phyloP scores from a whole-genome alignment of 208 protist species.

The Strigomonas culicis region DNA sequence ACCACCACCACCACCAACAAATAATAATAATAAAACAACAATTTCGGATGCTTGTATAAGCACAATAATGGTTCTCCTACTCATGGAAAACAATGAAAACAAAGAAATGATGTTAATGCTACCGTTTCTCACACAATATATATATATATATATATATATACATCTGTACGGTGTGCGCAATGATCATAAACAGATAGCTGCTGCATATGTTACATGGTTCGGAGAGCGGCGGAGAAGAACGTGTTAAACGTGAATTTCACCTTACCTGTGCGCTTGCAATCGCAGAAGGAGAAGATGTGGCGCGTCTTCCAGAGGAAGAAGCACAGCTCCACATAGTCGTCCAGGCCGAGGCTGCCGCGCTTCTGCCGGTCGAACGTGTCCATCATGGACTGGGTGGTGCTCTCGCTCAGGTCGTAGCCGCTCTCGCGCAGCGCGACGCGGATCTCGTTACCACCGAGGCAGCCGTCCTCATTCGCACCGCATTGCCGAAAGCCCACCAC shows the following conservation, averaged over 20 bases:
- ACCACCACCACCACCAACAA: too few species aligned
- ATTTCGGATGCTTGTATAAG: too few species aligned
- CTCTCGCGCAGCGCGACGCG: constrained; percentile 33
- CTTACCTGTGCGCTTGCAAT: constrained; percentile 33
- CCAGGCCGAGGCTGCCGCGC: constrained; percentile 54
- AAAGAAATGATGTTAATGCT: neutral
- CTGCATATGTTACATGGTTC: constrained; percentile 22
- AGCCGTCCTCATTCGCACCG: constrained; percentile 34
- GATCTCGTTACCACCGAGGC: constrained; percentile 48
- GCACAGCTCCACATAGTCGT: constrained; percentile 77
- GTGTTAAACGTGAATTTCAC: constrained; percentile 60
- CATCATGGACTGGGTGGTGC: constrained; percentile 69
- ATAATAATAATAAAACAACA: too few species aligned
- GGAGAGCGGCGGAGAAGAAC: constrained; percentile 33
- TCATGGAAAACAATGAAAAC: neutral
- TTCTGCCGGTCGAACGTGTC: constrained; percentile 63
- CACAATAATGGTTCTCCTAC: too few species aligned
- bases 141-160: constrained; percentile 5
- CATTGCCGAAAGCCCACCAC: constrained; percentile 45
- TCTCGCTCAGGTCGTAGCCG: constrained; percentile 44
- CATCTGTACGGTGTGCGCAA: neutral
- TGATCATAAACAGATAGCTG: too few species aligned
- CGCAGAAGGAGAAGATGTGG: constrained; percentile 52
- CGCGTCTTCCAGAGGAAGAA: constrained; percentile 52
- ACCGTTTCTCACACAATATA: neutral